phyloP scores from a whole-genome alignment of 2,329 filamentous ascomycete species.

The Fusarium sp. region DNA sequence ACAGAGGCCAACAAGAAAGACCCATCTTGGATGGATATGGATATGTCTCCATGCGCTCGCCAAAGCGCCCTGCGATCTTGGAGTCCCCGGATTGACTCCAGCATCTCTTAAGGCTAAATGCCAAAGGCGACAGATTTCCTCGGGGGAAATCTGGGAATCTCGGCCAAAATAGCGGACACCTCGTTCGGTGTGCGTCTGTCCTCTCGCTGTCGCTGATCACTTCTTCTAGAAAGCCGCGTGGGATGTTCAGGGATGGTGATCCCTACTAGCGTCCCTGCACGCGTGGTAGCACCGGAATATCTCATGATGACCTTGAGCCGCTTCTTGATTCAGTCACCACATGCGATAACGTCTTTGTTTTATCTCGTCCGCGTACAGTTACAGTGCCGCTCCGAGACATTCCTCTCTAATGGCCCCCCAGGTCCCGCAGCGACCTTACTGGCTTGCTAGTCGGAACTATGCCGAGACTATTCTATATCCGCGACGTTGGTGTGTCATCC shows the following conservation, averaged over 20 bases:
- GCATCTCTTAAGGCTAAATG: neutral
- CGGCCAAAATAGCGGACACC: constrained; percentile 2
- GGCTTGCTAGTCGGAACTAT: constrained; percentile 15
- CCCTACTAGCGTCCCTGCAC: constrained; percentile 36
- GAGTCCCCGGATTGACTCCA: neutral
- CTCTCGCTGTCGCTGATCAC: constrained; percentile 1
- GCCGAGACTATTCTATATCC: constrained; percentile 37
- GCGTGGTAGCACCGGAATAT: constrained; percentile 18
- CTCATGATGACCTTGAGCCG: constrained; percentile 25
- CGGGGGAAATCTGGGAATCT: constrained; percentile 4
- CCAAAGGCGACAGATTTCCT: neutral
- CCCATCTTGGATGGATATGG: neutral
- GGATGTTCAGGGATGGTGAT: constrained; percentile 22
- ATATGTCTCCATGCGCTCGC: neutral
- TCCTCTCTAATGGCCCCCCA: neutral
- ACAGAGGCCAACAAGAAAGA: neutral
- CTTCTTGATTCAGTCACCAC: constrained; percentile 5
- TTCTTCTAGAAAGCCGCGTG: constrained; percentile 25
- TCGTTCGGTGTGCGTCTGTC: neutral
- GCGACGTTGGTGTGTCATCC: constrained; percentile 32
- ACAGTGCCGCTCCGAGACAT: neutral
- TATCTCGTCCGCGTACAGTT: neutral
- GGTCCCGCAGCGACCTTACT: neutral
- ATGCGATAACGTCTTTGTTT: constrained; percentile 24
- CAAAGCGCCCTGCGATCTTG: neutral